Evolutionary conservation across 768 basidiomycete species (phyloP).

Genomic region (Mycena crocata): DNA sequence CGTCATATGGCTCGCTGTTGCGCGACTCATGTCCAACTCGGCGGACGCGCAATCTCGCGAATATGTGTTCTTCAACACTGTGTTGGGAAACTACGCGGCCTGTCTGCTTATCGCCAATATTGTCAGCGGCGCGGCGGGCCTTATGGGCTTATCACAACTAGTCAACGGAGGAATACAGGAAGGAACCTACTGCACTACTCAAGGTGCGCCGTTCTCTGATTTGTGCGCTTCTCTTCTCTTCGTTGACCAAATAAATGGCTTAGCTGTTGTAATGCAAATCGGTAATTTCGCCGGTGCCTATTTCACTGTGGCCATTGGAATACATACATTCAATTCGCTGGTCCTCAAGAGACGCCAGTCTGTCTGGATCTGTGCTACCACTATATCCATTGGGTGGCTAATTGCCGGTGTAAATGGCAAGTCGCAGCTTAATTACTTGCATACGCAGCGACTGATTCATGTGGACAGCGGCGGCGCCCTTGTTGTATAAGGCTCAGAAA

Average conservation of each 20-base stretch:
- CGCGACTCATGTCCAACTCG: slow-evolving; percentile 42
- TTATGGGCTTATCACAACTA: slow-evolving; percentile 67
- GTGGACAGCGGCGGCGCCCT: slow-evolving; percentile 49
- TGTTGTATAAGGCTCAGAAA: slow-evolving; percentile 40
- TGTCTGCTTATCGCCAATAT: slow-evolving; percentile 72
- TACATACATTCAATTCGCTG: slow-evolving; percentile 77
- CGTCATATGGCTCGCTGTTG: slow-evolving; percentile 58
- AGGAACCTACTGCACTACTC: slow-evolving; percentile 68
- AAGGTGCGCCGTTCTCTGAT: slow-evolving; percentile 58
- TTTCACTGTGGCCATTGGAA: slow-evolving; percentile 72
- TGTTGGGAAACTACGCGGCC: slow-evolving; percentile 75
- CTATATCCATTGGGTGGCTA: slow-evolving; percentile 66
- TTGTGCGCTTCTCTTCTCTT: no score
- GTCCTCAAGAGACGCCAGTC: slow-evolving; percentile 68
- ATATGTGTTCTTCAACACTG: slow-evolving; percentile 76
- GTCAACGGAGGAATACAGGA: slow-evolving; percentile 54
- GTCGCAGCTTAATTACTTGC: slow-evolving; percentile 25
- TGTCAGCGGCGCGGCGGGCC: slow-evolving; percentile 62
- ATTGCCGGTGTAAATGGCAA: slow-evolving; percentile 61
- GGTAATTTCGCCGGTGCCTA: slow-evolving; percentile 71
- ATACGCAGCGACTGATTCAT: neutral
- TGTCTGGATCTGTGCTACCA: slow-evolving; percentile 54
- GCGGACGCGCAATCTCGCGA: slow-evolving; percentile 49
- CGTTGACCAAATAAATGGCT: slow-evolving; percentile 1
- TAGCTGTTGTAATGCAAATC: slow-evolving; percentile 70